Base-by-base conservation (phyloP, 2,329 filamentous ascomycete genomes). In the Lachnellula arida region DNA sequence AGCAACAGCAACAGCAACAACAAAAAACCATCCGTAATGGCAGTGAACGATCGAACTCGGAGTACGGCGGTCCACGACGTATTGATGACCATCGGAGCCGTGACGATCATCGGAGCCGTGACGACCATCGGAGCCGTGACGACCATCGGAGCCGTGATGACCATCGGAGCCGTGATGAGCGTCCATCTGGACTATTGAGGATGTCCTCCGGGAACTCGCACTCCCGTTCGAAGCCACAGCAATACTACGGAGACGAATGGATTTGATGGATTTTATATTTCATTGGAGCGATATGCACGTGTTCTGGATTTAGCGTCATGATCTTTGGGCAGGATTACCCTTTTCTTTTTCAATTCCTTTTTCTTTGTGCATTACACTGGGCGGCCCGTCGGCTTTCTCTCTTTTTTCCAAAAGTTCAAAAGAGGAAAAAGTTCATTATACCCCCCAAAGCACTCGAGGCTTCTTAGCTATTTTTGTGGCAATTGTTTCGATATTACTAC, bases 41-140 rank as follows among this genome's bases (percentile, higher is more conserved):
- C 48, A 82, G 79, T 64, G 82, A 86, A 59, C 73, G 73, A 52
- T 58, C 78, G 76, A 47, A 69, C 68, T 54, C 78, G 76, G 53
- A 68, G 40, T 69, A 65, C 56, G 62, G 57, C 46, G 58, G 53
- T 6, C 49, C 53, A 47, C 37, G 51, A 44, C 57, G 57, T 6
- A 61, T 68, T 49, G 66, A 68, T 46, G 63, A 65, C 40, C 63
- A 23, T 23, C 22, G 19, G 19, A 19, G 61, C 7, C 35, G 35
- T n/a, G 7, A 25, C 25, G 25, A 25, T 7, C 5, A 25, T 7
- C 25, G 25, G 25, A 5, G 25, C 7, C 28, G 28, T 49, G 66
- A 68, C 44, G 63, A 65, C 40, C 63, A 28, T 51, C 57, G 59
- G 51, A 64, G 60, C 44, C 59, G 66, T 25, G 46, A 48, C 25